Evolutionary conservation across 208 protist genomes (phyloP).

Genomic region (Trypanosoma scelopori): DNA sequence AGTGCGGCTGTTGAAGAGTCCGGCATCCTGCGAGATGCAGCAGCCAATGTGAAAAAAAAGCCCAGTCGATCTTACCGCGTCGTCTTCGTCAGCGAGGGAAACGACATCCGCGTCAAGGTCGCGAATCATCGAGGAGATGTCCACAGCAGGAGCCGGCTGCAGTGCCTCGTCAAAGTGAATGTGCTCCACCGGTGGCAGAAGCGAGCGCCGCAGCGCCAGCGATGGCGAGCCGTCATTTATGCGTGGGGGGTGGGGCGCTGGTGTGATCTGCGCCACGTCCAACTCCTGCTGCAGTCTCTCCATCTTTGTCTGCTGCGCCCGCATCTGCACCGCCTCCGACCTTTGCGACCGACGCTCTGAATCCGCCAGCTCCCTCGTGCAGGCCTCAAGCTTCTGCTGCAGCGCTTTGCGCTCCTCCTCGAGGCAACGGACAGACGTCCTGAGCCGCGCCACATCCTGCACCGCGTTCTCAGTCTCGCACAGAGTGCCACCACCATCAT

Average conservation of each 20-base stretch:
- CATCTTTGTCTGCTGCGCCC: neutral
- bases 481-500: no score
- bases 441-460: neutral
- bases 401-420: neutral
- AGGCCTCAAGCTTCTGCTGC: neutral
- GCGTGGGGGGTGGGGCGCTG: neutral
- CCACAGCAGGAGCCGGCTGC: neutral
- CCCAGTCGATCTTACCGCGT: neutral
- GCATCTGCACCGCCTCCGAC: neutral
- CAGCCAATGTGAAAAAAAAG: slow-evolving; percentile 27
- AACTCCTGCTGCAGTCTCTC: slow-evolving; percentile 1
- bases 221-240: no score
- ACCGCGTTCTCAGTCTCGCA: neutral
- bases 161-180: neutral
- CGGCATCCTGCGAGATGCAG: slow-evolving; percentile 10
- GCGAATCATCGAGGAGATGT: slow-evolving; percentile 5
- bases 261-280: neutral
- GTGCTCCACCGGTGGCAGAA: slow-evolving; percentile 7
- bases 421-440: neutral
- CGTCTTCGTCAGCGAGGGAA: neutral
- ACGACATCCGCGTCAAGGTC: slow-evolving; percentile 8
- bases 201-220: no score
- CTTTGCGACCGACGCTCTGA: neutral
- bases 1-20: slow-evolving; percentile 17
- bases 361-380: neutral